Conservation (phyloP, 2,329 filamentous ascomycete species). For the Colletotrichum cordylinicola region DNA sequence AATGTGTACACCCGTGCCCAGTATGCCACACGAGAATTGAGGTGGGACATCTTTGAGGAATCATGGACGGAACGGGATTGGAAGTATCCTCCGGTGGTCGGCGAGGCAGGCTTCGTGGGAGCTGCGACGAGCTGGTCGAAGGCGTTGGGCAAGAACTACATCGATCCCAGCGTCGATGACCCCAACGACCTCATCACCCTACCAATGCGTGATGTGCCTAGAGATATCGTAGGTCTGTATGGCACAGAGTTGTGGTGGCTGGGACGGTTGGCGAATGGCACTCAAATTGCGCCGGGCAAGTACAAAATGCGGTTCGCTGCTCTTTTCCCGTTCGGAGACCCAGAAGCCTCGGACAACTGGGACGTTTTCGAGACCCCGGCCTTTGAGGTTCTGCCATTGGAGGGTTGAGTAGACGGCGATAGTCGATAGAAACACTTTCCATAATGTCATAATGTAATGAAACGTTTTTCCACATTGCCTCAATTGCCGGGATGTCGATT, state of each 20-base stretch:
- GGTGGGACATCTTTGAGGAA: conserved; percentile 42
- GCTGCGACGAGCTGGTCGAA: conserved; percentile 45
- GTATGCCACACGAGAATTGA: conserved; percentile 30
- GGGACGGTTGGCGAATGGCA: conserved; percentile 46
- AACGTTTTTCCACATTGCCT: not conserved
- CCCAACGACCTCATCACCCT: conserved; percentile 44
- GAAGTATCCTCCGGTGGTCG: conserved; percentile 45
- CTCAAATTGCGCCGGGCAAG: conserved; percentile 43
- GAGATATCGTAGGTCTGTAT: conserved; percentile 28
- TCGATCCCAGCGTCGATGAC: conserved; percentile 37
- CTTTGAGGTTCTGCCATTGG: conserved; percentile 30
- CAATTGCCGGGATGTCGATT: not conserved
- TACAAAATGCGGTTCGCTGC: conserved; percentile 33
- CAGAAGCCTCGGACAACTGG: conserved; percentile 13
- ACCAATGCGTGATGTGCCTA: conserved; percentile 37
- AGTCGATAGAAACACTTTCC: not conserved
- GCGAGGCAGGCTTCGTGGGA: conserved; percentile 46
- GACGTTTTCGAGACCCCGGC: conserved; percentile 19
- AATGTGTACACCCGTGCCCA: conserved; percentile 24
- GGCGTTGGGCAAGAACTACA: conserved; percentile 37
- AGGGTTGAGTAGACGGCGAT: not conserved
- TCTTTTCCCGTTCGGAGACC: conserved; percentile 10
- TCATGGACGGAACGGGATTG: conserved; percentile 44
- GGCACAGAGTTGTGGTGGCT: conserved; percentile 44
- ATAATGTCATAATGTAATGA: not conserved